Base-by-base conservation (phyloP, 176 grass and related monocot genomes). In the Oryza meridionalis region DNA sequence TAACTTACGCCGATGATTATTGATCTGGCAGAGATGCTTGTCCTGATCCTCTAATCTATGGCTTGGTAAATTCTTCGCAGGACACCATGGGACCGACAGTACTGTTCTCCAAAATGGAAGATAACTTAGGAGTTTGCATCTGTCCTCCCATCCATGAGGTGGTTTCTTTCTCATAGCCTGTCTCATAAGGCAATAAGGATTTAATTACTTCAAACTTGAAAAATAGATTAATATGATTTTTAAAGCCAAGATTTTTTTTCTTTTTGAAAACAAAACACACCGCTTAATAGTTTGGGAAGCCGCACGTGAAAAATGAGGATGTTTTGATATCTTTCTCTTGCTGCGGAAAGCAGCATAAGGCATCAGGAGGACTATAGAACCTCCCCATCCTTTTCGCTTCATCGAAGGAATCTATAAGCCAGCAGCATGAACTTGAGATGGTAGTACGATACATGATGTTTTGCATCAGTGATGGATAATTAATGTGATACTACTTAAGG, bases 61-160 rank as follows among this genome's bases (percentile, higher is more conserved):
- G 47, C 47, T 50, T 50, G 3, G 13, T 4, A 50, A 50, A 9
- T 50, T 16, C 47, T 50, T 50, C 47, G 47, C 13, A 4, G 0
- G 0, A 50, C 47, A 15, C 3, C 47, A 50, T 50, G 47, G 13
- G 13, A 50, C 47, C 5, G 5, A 37, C 5, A 37, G 35, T 37
- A 6, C 35, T 37, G 35, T 6, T 37, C 53, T 82, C 80, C 80
- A 82, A 46, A 9, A 82, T 47, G 80, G 69, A 35, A 82, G 31
- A 62, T 64, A 64, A 31, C 38, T 82, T 46, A 24, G 58, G 33
- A 53, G 35, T 32, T 16, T 26, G 38, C 29, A 61, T 73, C 62
- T 27, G 53, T 59, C 33, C 11, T 63, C 69, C 80, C 68, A 43
- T 72, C 35, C 45, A 47, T 47, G 13, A 4, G 45, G 45, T 14